These are phyloP conservation scores for Trichoderma virens DNA, from an alignment of 495 filamentous ascomycete genomes.

Conservation along the genomic window DNA sequence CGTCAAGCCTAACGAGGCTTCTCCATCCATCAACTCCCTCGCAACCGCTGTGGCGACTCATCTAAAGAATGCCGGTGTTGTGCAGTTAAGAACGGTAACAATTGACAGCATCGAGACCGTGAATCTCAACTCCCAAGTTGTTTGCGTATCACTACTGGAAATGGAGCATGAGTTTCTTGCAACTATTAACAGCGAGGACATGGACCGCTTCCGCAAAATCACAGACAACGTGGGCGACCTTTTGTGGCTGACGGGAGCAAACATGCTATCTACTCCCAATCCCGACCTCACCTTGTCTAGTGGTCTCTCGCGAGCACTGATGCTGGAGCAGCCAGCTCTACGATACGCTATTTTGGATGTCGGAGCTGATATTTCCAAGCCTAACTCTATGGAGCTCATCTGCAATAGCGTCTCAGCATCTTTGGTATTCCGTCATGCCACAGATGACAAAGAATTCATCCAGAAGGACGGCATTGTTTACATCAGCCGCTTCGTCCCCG, in stretches of 20 bases:
- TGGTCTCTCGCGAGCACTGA: constrained; percentile 29
- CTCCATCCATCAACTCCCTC: neutral
- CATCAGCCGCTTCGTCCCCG: constrained; percentile 23
- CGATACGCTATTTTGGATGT: constrained; percentile 24
- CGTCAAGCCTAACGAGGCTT: constrained; percentile 9
- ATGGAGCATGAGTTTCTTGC: constrained; percentile 22
- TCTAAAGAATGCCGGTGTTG: neutral
- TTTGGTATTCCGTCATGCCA: constrained; percentile 4
- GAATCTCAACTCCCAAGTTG: constrained; percentile 12
- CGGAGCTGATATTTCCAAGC: constrained; percentile 11
- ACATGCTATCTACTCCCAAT: constrained; percentile 15
- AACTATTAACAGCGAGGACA: constrained; percentile 21
- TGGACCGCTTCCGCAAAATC: constrained; percentile 22
- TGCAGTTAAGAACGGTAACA: neutral
- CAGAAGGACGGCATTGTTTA: constrained; percentile 17
- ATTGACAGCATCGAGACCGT: constrained; percentile 2
- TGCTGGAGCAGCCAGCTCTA: constrained; percentile 32
- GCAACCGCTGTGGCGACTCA: neutral
- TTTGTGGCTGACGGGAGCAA: constrained; percentile 27
- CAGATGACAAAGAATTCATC: constrained; percentile 19
- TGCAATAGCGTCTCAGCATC: neutral
- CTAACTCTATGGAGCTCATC: neutral
- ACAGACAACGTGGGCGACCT: constrained; percentile 24
- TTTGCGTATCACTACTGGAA: constrained; percentile 21
- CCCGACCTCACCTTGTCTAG: constrained; percentile 24